These are phyloP conservation scores for Malbranchea zuffiana DNA, from an alignment of 2,329 filamentous ascomycete species.

Conservation along the genomic window DNA sequence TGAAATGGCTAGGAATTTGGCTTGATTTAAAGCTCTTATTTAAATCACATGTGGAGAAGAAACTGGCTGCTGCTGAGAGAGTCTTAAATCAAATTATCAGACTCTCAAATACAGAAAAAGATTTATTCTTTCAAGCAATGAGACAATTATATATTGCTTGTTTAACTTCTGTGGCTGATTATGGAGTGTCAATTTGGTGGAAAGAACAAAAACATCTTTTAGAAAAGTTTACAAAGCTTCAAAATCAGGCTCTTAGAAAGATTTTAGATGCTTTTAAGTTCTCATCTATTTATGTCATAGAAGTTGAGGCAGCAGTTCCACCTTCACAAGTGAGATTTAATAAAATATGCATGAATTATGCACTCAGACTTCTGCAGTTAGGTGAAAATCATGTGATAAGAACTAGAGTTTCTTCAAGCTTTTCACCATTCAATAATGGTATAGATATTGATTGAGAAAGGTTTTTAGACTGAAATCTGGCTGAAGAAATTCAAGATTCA, in stretches of 20 bases:
- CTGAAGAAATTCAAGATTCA: background rate
- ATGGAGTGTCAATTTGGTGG: slow-evolving; percentile 7
- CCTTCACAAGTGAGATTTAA: slow-evolving; percentile 4
- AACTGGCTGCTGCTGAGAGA: slow-evolving; percentile 4
- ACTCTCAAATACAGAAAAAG: slow-evolving; percentile 6
- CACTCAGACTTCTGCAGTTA: slow-evolving; percentile 1
- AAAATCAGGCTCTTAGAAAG: slow-evolving; percentile 8
- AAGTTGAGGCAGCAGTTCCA: slow-evolving; percentile 6
- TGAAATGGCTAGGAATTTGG: slow-evolving; percentile 8
- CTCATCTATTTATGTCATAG: slow-evolving; percentile 2
- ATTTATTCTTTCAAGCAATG: slow-evolving; percentile 6
- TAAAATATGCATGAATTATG: slow-evolving; percentile 5
- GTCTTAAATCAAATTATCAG: slow-evolving; percentile 7
- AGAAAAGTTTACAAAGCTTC: slow-evolving; percentile 6
- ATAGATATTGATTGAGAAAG: slow-evolving; percentile 4
- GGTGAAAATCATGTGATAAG: slow-evolving; percentile 1
- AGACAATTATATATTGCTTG: slow-evolving; percentile 9
- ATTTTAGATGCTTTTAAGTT: slow-evolving; percentile 8
- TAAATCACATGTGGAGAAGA: slow-evolving; percentile 9
- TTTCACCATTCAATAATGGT: background rate
- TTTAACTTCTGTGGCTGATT: slow-evolving; percentile 8
- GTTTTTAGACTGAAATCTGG: slow-evolving; percentile 5
- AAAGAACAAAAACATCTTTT: slow-evolving; percentile 8
- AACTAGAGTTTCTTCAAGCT: background rate
- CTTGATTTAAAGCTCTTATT: slow-evolving; percentile 6